Conservation (phyloP, 306 rosid genomes). For the Castanea sativa region DNA sequence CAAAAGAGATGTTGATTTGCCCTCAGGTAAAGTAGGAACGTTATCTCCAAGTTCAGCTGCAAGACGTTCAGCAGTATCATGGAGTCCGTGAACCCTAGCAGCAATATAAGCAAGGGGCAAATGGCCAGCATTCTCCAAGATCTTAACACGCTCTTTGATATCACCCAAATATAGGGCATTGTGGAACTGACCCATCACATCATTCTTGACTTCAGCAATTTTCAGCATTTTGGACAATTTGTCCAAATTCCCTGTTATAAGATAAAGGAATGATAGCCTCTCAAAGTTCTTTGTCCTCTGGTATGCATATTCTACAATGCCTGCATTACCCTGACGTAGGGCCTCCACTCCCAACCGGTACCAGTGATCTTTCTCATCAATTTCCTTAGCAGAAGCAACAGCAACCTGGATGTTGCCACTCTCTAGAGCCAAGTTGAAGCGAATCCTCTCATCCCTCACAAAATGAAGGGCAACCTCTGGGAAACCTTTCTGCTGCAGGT, state of each 20-base stretch:
- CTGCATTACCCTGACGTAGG: conserved; percentile 92
- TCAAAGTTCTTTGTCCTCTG: conserved; percentile 92
- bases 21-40: conserved; percentile 69
- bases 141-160: conserved; percentile 72
- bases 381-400: conserved; percentile 86
- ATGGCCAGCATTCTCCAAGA: conserved; percentile 86
- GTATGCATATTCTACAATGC: conserved; percentile 89
- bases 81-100: conserved; percentile 73
- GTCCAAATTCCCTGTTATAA: conserved; percentile 70
- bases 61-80: conserved; percentile 73
- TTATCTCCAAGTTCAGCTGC: conserved; percentile 76
- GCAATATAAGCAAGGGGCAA: conserved; percentile 79
- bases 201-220: conserved; percentile 92
- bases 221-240: conserved; percentile 92
- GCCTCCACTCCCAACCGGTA: conserved; percentile 89
- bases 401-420: conserved; percentile 95
- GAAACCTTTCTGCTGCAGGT: conserved; percentile 92
- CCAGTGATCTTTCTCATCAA: conserved; percentile 96
- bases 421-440: conserved; percentile 89
- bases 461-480: conserved; percentile 98
- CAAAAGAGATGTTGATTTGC: conserved; percentile 71
- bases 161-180: conserved; percentile 86
- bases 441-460: conserved; percentile 84
- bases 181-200: conserved; percentile 97
- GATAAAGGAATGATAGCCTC: conserved; percentile 87